Base-by-base conservation (phyloP, 768 basidiomycete species). In the Trichaptum fuscoviolaceum region DNA sequence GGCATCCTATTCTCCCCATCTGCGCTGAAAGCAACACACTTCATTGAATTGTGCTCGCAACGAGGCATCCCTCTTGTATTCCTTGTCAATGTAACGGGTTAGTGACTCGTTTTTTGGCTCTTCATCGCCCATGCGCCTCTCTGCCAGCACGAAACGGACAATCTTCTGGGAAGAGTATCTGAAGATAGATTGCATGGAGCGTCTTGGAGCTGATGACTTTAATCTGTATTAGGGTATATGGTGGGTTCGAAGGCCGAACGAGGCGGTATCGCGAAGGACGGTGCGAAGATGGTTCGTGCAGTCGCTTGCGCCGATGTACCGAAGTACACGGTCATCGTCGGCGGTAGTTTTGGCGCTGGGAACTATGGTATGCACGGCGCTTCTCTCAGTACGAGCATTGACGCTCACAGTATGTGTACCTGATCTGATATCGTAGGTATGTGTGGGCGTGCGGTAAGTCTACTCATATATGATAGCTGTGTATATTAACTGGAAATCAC, bases 241-340 rank as follows among this genome's bases (percentile, higher is more conserved):
- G 95, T 98, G 3, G 95, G 95, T 6, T 95, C 92, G 5, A 96
- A 95, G 70, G 96, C 96, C 23, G 95, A 98, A 78, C 86, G 85
- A 71, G 95, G 93, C 2, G 95, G 95, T 0, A 98, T 98, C 70
- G 95, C 95, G 5, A 96, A 96, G 77, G 94, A 97, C 73, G 92
- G 92, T 52, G 95, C 95, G 7, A 97, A 97, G 82, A 96, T 98
- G 93, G 95, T 98, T 71, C 88, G 95, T 58, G 93, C 94, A 7
- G 94, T 96, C 20, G 93, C 94, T 5, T 94, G 94, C 69, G 93
- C 94, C 20, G 90, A 96, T 69, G 94, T 96, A 7, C 95, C 96
- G 17, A 98, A 98, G 77, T 81, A 96, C 67, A 97, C 95, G 0
- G 92, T 97, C 30, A 81, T 97, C 62, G 91, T 96, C 26, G 95